Base-by-base conservation (phyloP, 768 basidiomycete species). In the Lactarius psammicola region DNA sequence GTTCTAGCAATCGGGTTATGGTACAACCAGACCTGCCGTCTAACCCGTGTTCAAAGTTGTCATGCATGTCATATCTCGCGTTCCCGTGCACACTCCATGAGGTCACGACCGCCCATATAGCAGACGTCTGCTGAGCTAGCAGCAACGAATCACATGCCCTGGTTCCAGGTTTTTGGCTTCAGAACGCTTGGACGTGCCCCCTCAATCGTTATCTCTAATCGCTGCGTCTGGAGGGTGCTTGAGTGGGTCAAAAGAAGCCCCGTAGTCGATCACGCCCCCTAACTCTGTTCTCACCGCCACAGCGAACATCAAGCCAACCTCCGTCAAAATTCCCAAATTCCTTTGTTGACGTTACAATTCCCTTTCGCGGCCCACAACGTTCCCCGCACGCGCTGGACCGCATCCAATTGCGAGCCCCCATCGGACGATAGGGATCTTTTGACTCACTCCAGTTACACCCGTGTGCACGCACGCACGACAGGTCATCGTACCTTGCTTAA, bases 111-210 rank as follows among this genome's bases (percentile, higher is more conserved):
- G 15, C 15, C 36, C n/a, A n/a, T 49, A n/a, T 8, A n/a, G 10
- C 9, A n/a, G n/a, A 23, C 9, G 46, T 10, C 55, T 51, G 23
- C 49, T n/a, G 49, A 23, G 49, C n/a, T n/a, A 18, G 30, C 30
- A 11, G 17, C 28, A 18, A n/a, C 18, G 3, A 65, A 33, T 62
- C 56, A 62, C 7, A 62, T 54, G 26, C 60, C 56, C 56, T 62
- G 13, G 36, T 49, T 57, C 60, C 65, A 62, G 65, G 65, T 44
- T 53, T 60, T 44, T 49, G 65, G 65, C 56, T 38, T 57, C 46
- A 40, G 28, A 18, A 31, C 10, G 7, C 11, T n/a, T 7, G n/a
- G 26, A 18, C 55, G 8, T n/a, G 2, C 13, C 31, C 26, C 10
- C 33, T 44, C 33, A 51, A 62, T 62, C 54, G 56, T 54, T 60